Evolutionary conservation across 169 alveolate genomes (phyloP), one percentile per base, ranked within the genome.

Genomic region (Eimeria necatrix): DNA sequence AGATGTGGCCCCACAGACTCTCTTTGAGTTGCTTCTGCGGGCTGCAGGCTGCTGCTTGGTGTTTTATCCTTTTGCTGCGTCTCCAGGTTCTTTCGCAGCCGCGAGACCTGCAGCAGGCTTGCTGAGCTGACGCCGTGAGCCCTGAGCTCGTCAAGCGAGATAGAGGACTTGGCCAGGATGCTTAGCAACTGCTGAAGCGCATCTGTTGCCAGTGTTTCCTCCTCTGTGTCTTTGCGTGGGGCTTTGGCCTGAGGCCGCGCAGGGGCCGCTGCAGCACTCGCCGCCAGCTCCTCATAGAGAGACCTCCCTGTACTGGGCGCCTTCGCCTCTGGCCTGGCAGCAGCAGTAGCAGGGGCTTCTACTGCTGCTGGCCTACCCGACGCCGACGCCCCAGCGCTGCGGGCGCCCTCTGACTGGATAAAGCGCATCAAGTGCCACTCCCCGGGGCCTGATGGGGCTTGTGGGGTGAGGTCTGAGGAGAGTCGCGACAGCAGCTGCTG

Each of bases 101-200:
- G 49, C 10, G 74, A 52, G 22, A 81, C 90, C 52, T 81, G 48
- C 26, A 81, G 52, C 73, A 81, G 90, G 41, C 90, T 22, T 16
- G 51, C 74, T 22, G 48, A 49, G 18, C 14, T 53, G 3, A 81
- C 22, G 46, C 90, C 90, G 22, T 6, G 52, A 10, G 52, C 90
- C 73, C 52, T 24, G 52, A 81, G 73, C 24, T 51, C 90, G 6
- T 81, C 74, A 9, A 81, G n/a, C 56, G 90, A 81, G 51, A 81
- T 51, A 49, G 74, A 5, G 22, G 90, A 81, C 56, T 24, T 10
- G 18, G 90, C 90, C 8, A 32, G 73, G 4, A 81, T 53, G 53
- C 8, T 4, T 24, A 81, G 90, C 56, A 81, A 52, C 70, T 81
- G 90, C 90, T 81, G 90, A 49, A 81, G 90, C 53, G 90, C 73